Percentiles rank a stretch among this genome's conserved stretches.
phyloP scores from a whole-genome alignment of 2,329 filamentous ascomycete species.

The Rasamsonia emersonii region DNA sequence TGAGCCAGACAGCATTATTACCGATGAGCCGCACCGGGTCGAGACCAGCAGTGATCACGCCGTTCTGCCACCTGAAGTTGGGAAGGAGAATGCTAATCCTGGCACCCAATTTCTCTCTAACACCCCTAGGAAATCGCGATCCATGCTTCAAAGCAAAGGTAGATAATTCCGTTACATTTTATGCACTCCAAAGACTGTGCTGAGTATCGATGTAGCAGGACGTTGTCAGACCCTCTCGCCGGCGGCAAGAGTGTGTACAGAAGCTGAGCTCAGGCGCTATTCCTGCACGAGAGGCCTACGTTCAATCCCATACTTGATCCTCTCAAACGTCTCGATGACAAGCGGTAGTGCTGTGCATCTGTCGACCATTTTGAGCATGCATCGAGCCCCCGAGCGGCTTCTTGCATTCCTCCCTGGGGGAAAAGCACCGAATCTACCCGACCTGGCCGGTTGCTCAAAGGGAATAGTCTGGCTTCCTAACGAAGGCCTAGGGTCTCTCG shows the following conservation, averaged over 20 bases:
- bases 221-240: conserved; percentile 2
- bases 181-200: conserved; percentile 1
- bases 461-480: conserved; percentile 24
- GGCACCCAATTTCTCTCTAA: no score
- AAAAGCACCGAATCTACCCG: conserved; percentile 16
- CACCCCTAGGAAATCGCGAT: no score
- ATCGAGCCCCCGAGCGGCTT: conserved; percentile 20
- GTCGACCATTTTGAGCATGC: conserved; percentile 20
- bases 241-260: conserved; percentile 4
- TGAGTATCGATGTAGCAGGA: no score
- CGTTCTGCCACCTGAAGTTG: conserved; percentile 8
- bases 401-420: conserved; percentile 21
- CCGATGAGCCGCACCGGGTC: no score
- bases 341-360: conserved; percentile 20
- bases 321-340: conserved; percentile 17
- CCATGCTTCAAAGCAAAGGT: conserved; percentile 1
- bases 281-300: conserved; percentile 25
- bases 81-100: conserved; percentile 17
- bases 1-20: conserved; percentile 19
- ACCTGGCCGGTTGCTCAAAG: conserved; percentile 9
- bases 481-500: conserved; percentile 11
- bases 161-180: neutral
- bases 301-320: conserved; percentile 26
- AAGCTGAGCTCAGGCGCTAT: conserved; percentile 16
- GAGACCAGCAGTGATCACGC: no score